A percentile compares a stretch with the other conserved stretches of the same genome.
These are phyloP conservation scores for Curvularia sp. DNA, from an alignment of 2,329 filamentous ascomycete genomes.

Conservation along the genomic window DNA sequence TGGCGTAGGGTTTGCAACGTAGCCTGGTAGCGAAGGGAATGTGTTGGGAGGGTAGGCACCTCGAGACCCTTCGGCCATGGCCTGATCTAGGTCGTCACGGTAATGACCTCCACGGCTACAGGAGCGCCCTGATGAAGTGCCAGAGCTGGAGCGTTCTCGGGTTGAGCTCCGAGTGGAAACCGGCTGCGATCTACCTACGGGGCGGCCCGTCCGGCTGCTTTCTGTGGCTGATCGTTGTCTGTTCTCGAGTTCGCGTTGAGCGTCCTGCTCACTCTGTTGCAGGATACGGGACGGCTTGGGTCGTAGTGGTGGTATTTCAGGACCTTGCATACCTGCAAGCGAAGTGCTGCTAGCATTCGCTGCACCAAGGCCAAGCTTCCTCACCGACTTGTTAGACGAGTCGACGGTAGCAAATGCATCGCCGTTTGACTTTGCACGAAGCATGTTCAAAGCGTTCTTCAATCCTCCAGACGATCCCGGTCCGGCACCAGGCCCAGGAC, in stretches of 20 bases:
- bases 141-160: conserved; percentile 63
- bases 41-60: conserved; percentile 42
- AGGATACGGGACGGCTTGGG: conserved; percentile 43
- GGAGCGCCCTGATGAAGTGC: conserved; percentile 60
- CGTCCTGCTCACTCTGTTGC: conserved; percentile 46
- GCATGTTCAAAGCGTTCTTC: conserved; percentile 66
- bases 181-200: conserved; percentile 48
- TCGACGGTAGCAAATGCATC: conserved; percentile 67
- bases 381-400: conserved; percentile 62
- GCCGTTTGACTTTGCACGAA: conserved; percentile 71
- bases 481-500: conserved; percentile 45
- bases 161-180: conserved; percentile 50
- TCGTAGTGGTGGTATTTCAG: conserved; percentile 37
- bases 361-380: conserved; percentile 65
- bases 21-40: conserved; percentile 45
- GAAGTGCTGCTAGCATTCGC: conserved; percentile 50
- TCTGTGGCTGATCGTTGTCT: conserved; percentile 47
- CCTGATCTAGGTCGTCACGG: conserved; percentile 60
- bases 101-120: conserved; percentile 59
- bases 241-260: conserved; percentile 40
- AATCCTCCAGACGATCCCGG: conserved; percentile 48
- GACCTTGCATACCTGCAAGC: conserved; percentile 30
- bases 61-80: conserved; percentile 56
- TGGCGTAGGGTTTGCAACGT: conserved; percentile 40
- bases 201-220: conserved; percentile 39